Evolutionary conservation across 768 basidiomycete species (phyloP).

Genomic region (Naganishia vaughanmartiniae): DNA sequence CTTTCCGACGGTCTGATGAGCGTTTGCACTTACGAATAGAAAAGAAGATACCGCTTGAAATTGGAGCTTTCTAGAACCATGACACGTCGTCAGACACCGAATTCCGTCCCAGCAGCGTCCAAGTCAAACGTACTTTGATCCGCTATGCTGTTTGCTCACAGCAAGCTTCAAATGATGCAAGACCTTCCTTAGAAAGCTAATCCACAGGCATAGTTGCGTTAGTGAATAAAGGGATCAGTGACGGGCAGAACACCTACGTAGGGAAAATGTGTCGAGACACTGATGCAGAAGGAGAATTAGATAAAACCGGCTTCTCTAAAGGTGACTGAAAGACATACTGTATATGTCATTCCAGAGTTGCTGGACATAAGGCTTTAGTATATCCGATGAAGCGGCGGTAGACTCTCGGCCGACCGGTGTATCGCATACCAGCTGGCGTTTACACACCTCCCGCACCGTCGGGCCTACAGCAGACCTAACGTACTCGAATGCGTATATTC

Average conservation of each 20-base stretch:
- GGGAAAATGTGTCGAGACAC: slow-evolving; percentile 28
- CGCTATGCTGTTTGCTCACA: slow-evolving; percentile 18
- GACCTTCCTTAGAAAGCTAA: slow-evolving; percentile 18
- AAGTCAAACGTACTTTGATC: slow-evolving; percentile 9
- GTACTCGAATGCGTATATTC: slow-evolving; percentile 27
- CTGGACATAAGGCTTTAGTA: slow-evolving; percentile 4
- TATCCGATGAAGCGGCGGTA: neutral
- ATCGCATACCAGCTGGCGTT: neutral
- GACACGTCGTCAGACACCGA: neutral
- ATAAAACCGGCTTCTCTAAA: neutral
- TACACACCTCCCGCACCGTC: slow-evolving; percentile 9
- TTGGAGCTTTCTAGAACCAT: slow-evolving; percentile 19
- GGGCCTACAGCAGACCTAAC: slow-evolving; percentile 20
- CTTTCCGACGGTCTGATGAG: neutral
- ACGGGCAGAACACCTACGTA: slow-evolving; percentile 7
- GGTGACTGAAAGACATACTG: slow-evolving; percentile 4
- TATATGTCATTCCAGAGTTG: slow-evolving; percentile 26
- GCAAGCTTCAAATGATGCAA: slow-evolving; percentile 23
- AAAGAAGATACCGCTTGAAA: slow-evolving; percentile 28
- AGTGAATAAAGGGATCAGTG: neutral
- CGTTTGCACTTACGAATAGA: slow-evolving; percentile 21
- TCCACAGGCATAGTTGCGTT: neutral
- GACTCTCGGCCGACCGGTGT: neutral
- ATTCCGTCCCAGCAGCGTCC: no score
- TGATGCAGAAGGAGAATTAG: neutral